Evolutionary conservation across 306 rosid genomes (phyloP), one percentile per base, ranked within the genome.

Genomic region (Dicorynia guianensis): DNA sequence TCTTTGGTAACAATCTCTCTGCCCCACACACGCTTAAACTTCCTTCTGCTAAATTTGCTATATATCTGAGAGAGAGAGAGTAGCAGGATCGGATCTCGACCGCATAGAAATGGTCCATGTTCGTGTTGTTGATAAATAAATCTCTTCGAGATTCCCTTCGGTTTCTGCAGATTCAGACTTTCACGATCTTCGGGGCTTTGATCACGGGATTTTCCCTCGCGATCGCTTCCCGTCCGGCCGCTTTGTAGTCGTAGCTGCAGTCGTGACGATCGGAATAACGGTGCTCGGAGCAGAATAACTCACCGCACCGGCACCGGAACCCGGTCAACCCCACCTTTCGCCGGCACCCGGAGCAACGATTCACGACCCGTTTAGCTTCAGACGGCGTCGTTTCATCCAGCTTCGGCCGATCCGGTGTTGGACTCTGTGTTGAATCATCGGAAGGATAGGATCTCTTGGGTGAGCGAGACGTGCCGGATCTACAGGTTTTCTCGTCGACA

Each of bases 131-230:
- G 34, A 9, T 11, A 40, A 44, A 19, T 54, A 30, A 44, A 25
- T 57, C 40, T 64, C 46, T 61, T 52, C 49, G 55, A 64, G 79
- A 71, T 79, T 63, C 30, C 69, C 43, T 58, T 59, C 55, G 2
- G 39, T 18, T 61, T 79, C 79, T 76, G 80, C 78, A 67, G 40
- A 77, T 59, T 92, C 92, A 94, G 60, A 96, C 91, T 78, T 93
- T 87, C 40, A 92, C 87, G 76, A 96, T 90, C 85, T 96, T 96
- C 7, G 97, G 88, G 0, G 99, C 97, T 57, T 76, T 89, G 40
- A 96, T 88, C 50, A 96, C 93, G 46, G 98, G 99, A 79, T 96
- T 96, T 57, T 96, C 99, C 74, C 94, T 84, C 0, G 99, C 99
- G 48, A 96, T 96, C 43, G 93, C 90, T 33, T 92, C 97, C 5